A percentile compares a stretch with the other conserved stretches of the same genome.
Evolutionary conservation across 2,329 filamentous ascomycete species (phyloP).

Genomic region (Penicillium oxalicum): DNA sequence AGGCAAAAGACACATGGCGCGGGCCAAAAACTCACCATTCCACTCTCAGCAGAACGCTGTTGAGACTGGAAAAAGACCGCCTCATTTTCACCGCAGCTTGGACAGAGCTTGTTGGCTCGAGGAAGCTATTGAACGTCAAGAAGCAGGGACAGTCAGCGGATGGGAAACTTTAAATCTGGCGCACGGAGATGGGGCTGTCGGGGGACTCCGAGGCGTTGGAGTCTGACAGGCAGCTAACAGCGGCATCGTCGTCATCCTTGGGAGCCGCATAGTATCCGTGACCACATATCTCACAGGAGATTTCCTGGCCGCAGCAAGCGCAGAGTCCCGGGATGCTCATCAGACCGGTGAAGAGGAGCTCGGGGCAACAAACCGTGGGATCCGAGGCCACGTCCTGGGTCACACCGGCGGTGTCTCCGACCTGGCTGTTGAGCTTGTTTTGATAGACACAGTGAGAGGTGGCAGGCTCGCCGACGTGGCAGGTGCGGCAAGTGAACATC

Average conservation of each 20-base stretch:
- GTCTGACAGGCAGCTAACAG: slow-evolving; percentile 4
- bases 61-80: slow-evolving; percentile 99
- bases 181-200: slow-evolving; percentile 3
- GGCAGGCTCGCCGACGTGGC: slow-evolving; percentile 82
- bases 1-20: slow-evolving; percentile 3
- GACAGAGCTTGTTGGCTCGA: slow-evolving; percentile 78
- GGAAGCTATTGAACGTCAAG: slow-evolving; percentile 63
- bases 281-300: slow-evolving; percentile 50
- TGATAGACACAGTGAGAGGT: slow-evolving; percentile 89
- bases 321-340: slow-evolving; percentile 39
- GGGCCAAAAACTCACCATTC: slow-evolving; percentile 67
- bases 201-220: not conserved
- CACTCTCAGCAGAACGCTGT: slow-evolving; percentile 91
- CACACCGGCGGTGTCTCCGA: slow-evolving; percentile 92
- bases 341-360: not conserved
- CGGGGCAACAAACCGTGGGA: slow-evolving; percentile 82
- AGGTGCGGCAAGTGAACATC: slow-evolving; percentile 93
- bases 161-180: slow-evolving; percentile 12
- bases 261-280: slow-evolving; percentile 22
- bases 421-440: slow-evolving; percentile 84
- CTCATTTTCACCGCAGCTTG: slow-evolving; percentile 76
- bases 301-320: slow-evolving; percentile 53
- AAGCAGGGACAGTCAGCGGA: slow-evolving; percentile 29
- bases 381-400: slow-evolving; percentile 95
- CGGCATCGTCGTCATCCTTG: slow-evolving; percentile 14